These are phyloP conservation scores for Phytophthora cactorum DNA, from an alignment of 352 stramenopile genomes.

Conservation along the genomic window DNA sequence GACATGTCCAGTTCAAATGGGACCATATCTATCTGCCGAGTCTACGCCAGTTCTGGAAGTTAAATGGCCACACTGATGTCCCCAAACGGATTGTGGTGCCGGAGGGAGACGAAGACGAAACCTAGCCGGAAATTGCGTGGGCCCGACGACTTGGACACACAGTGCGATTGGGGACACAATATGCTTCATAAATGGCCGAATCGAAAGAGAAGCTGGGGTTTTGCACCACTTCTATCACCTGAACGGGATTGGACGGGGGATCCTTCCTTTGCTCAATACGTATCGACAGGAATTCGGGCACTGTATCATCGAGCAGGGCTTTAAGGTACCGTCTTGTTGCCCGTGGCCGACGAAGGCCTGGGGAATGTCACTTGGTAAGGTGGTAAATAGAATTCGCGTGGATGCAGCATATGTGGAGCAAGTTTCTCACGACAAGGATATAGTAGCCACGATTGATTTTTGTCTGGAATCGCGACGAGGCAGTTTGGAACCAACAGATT, in stretches of 20 bases:
- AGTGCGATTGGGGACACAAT: neutral
- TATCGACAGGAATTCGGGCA: slow-evolving; percentile 1
- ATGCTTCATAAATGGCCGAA: neutral
- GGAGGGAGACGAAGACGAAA: neutral
- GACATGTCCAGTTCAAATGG: too few relatives aligned
- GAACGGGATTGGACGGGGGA: slow-evolving; percentile 6
- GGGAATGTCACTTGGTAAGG: neutral
- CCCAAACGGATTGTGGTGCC: too few relatives aligned
- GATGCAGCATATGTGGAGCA: neutral
- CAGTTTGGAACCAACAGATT: slow-evolving; percentile 1
- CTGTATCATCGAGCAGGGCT: neutral
- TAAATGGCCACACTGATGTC: too few relatives aligned
- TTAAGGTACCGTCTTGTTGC: neutral
- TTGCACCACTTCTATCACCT: neutral
- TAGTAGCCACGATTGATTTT: neutral
- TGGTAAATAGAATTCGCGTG: neutral
- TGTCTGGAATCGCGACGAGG: neutral
- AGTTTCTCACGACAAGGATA: neutral
- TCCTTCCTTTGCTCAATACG: neutral
- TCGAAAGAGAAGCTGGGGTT: neutral
- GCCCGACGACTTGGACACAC: neutral
- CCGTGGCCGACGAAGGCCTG: slow-evolving; percentile 2
- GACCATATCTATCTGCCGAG: too few relatives aligned
- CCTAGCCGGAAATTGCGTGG: neutral
- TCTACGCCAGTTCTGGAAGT: too few relatives aligned